Evolutionary conservation across 345 rosid genomes (phyloP), one percentile per base, ranked within the genome.

Genomic region (Citrus reticulata): DNA sequence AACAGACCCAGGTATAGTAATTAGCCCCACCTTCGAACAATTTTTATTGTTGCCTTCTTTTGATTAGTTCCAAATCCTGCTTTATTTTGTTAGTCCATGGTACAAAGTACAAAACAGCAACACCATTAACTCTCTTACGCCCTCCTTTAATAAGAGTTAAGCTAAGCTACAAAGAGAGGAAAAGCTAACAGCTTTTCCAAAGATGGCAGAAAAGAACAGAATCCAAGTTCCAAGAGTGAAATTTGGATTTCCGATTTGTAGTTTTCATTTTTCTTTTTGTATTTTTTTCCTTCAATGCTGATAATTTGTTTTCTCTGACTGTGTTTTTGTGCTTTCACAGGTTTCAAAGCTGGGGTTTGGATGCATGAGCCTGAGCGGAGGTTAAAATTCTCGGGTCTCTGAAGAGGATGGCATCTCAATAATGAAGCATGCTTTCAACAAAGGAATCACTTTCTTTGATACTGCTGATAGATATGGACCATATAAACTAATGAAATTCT

Each of bases 361-460:
- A 76, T 85, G 89, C 22, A 82, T 86, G 88, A 85, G 89, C 68
- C 76, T 89, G 32, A 70, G 71, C 25, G 86, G 89, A 73, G 34
- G 58, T 29, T 87, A 90, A 73, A 87, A 83, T 78, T 40, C 83
- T 84, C 87, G 86, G 6, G 49, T 86, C 39, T 51, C 84, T 2
- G 82, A 89, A 32, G 89, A 85, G 76, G 86, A 81, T 14, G 87
- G 82, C 25, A 81, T 87, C 22, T 46, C 84, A 35, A 78, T 89
- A 61, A 39, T 86, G 39, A 82, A 65, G 60, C 63, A 87, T 46
- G 88, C 90, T 29, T 88, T 84, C 81, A 76, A 42, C 24, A 83
- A 84, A 70, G 90, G 92, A 68, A 78, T 86, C 82, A 87, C 86
- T 46, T 86, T 87, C 74, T 87, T 89, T 6, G 90, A 87, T 78